phyloP scores from a whole-genome alignment of 2,329 filamentous ascomycete genomes.

The Grosmannia clavigera region DNA sequence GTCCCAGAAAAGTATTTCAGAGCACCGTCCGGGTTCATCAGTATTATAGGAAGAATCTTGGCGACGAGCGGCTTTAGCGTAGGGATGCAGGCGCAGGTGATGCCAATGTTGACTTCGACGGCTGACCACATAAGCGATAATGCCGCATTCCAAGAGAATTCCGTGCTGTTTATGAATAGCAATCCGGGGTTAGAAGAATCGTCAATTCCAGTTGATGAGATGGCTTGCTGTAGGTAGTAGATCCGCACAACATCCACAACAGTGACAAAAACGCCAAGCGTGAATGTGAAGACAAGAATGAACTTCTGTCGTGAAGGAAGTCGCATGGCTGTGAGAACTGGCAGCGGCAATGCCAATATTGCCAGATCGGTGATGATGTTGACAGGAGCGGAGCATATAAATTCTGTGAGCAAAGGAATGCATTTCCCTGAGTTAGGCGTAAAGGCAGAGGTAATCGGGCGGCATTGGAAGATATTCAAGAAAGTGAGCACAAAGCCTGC shows the following conservation, averaged over 20 bases:
- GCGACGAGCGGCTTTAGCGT: conserved; percentile 78
- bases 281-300: conserved; percentile 76
- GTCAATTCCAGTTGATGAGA: conserved; percentile 25
- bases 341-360: conserved; percentile 77
- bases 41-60: conserved; percentile 43
- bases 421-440: conserved; percentile 28
- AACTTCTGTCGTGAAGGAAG: conserved; percentile 77
- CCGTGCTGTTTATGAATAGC: conserved; percentile 28
- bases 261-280: conserved; percentile 75
- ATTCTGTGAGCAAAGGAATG: conserved; percentile 48
- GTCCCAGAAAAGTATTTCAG: conserved; percentile 15
- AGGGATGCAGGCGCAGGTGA: conserved; percentile 86
- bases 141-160: conserved; percentile 64
- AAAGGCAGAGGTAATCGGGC: conserved; percentile 61
- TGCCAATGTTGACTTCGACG: conserved; percentile 81
- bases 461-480: conserved; percentile 79
- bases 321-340: conserved; percentile 75
- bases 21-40: conserved; percentile 38
- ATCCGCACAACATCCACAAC: conserved; percentile 83
- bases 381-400: conserved; percentile 68
- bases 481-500: conserved; percentile 71
- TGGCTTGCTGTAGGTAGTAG: conserved; percentile 73
- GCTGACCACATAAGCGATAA: conserved; percentile 88
- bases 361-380: conserved; percentile 88
- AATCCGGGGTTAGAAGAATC: conserved; percentile 29